phyloP scores from a whole-genome alignment of 176 grass and related monocot genomes.

The Zea luxurians region DNA sequence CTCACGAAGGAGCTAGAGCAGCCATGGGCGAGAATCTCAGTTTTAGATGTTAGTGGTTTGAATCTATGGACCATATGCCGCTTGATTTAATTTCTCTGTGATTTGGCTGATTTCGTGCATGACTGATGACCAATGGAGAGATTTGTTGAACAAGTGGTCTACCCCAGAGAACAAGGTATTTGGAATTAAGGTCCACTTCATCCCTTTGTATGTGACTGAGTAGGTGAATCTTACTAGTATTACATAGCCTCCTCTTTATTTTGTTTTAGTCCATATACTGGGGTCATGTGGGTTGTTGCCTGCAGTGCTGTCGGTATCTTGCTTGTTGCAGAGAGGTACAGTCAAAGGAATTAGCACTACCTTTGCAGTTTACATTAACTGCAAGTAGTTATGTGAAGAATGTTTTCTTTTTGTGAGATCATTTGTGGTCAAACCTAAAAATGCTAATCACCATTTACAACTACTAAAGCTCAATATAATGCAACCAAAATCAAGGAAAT shows the following conservation, averaged over 20 bases:
- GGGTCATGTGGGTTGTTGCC: conserved; percentile 7
- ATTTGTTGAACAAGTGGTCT: too few species aligned
- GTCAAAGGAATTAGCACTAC: background rate
- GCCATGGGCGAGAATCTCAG: too few species aligned
- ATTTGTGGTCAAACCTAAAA: background rate
- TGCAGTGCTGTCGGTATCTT: background rate
- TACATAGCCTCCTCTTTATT: conserved; percentile 20
- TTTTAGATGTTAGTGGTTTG: too few species aligned
- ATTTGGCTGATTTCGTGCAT: too few species aligned
- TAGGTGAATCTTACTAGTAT: conserved; percentile 34
- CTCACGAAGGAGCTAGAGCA: too few species aligned
- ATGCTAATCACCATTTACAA: background rate
- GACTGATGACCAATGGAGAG: too few species aligned
- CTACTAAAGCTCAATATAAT: too few species aligned
- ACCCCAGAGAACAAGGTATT: too few species aligned
- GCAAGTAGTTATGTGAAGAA: conserved; percentile 12
- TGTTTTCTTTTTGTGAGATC: conserved; percentile 12
- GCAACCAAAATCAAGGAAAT: too few species aligned
- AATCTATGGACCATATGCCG: too few species aligned
- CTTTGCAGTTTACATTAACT: background rate
- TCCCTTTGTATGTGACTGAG: background rate
- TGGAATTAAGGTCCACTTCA: too few species aligned
- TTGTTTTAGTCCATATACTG: conserved; percentile 10
- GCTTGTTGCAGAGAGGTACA: background rate
- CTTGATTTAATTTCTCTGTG: too few species aligned